phyloP scores from a whole-genome alignment of 495 filamentous ascomycete genomes.

The Neurospora tetrasperma region DNA sequence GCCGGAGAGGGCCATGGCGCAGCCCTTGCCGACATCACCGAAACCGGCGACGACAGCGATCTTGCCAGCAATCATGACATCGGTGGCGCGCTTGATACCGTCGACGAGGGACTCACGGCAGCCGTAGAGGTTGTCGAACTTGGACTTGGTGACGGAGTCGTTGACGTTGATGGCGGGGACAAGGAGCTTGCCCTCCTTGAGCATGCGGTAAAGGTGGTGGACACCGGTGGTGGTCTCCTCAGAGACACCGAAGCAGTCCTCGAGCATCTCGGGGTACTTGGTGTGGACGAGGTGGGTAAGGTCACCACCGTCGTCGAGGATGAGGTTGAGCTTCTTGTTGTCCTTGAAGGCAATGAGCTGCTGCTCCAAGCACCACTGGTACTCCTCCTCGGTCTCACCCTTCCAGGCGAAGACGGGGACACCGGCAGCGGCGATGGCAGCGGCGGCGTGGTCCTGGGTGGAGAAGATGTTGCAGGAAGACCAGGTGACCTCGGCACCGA shows the following conservation, averaged over 20 bases:
- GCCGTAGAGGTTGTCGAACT: slow-evolving; percentile 99
- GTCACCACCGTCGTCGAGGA: slow-evolving; percentile 98
- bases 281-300: slow-evolving; percentile 91
- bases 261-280: slow-evolving; percentile 95
- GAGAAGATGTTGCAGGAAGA: slow-evolving; percentile 98
- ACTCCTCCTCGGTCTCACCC: slow-evolving; percentile 99
- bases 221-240: slow-evolving; percentile 99
- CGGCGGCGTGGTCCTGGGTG: slow-evolving; percentile 96
- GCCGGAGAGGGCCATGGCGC: slow-evolving; percentile 84
- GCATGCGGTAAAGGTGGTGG: slow-evolving; percentile 97
- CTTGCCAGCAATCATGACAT: slow-evolving; percentile 99
- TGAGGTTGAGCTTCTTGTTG: slow-evolving; percentile 91
- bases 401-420: slow-evolving; percentile 99
- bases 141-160: slow-evolving; percentile 98
- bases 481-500: slow-evolving; percentile 98
- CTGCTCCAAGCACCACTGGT: slow-evolving; percentile 98
- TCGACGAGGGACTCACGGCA: slow-evolving; percentile 98
- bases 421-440: slow-evolving; percentile 88
- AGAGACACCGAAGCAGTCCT: slow-evolving; percentile 94
- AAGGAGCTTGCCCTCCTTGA: slow-evolving; percentile 84
- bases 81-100: slow-evolving; percentile 99
- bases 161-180: slow-evolving; percentile 99
- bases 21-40: slow-evolving; percentile 99
- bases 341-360: slow-evolving; percentile 95
- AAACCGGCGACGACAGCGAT: slow-evolving; percentile 93